A percentile compares a stretch with the other conserved stretches of the same genome.
Conservation (phyloP, 352 stramenopile species). For the Globisporangium lucens region DNA sequence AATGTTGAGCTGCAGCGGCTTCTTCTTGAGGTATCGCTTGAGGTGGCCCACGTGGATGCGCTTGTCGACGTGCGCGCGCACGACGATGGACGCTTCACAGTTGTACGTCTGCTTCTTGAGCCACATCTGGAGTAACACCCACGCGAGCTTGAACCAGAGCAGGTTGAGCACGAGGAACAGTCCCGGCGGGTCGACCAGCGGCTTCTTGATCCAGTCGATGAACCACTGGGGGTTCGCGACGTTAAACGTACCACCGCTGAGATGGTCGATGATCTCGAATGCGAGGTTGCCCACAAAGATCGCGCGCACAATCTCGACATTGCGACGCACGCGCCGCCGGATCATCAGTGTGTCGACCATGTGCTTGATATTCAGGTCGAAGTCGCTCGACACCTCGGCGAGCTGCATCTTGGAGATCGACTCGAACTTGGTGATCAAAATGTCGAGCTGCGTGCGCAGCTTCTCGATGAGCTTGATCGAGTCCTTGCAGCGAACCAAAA, state of each 20-base stretch:
- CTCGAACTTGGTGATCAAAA: constrained; percentile 90
- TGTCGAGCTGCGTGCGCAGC: constrained; percentile 90
- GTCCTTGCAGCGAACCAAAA: constrained; percentile 91
- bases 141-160: constrained; percentile 63
- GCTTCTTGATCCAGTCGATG: constrained; percentile 65
- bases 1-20: constrained; percentile 26
- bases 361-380: constrained; percentile 88
- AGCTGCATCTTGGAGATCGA: constrained; percentile 88
- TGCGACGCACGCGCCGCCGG: constrained; percentile 52
- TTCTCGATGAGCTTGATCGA: constrained; percentile 95
- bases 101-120: constrained; percentile 41
- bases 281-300: constrained; percentile 92
- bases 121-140: constrained; percentile 49
- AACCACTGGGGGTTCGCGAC: constrained; percentile 88
- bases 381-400: constrained; percentile 80
- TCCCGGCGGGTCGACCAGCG: constrained; percentile 50
- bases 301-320: constrained; percentile 87
- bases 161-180: constrained; percentile 85
- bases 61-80: constrained; percentile 80
- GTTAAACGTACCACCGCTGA: constrained; percentile 91
- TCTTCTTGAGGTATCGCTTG: constrained; percentile 37
- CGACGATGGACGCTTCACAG: constrained; percentile 84
- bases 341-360: constrained; percentile 74
- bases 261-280: constrained; percentile 94
- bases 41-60: constrained; percentile 49